Evolutionary conservation across 768 basidiomycete genomes (phyloP), one percentile per base, ranked within the genome.

Genomic region (Vishniacozyma victoriae): DNA sequence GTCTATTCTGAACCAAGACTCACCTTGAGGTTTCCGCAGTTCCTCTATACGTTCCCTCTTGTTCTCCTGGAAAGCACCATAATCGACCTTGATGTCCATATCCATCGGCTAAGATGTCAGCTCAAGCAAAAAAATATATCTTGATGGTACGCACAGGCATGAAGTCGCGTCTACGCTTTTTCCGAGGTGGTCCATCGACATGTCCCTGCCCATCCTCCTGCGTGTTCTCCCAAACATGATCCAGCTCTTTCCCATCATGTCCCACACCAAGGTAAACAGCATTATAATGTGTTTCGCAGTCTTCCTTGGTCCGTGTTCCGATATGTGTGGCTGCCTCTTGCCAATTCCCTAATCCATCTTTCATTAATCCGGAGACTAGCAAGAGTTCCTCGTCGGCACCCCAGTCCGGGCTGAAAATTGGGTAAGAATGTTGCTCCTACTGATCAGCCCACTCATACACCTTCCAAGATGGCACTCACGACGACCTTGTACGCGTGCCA

Each of bases 371-470:
- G 46, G 92, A 89, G 37, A 96, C 75, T 15, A 99, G 76, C 5
- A 93, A 75, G 2, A 97, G 77, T 69, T 99, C 93, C 88, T 99
- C 93, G 71, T 97, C 93, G 7, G 92, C 93, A 31, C 91, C 93
- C 95, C 93, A 97, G 69, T 93, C 89, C 47, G 85, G 82, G 6
- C 83, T 79, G 62, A 95, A 93, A 63, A 99, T 95, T 2, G 93
- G 95, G 72, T 92, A 88, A 6, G 93, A 90, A 69, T 95, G 89
- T 62, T 92, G 79, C 75, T 95, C 92, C 91, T 92, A 67, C 11
- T 43, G 15, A 48, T 33, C 29, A 33, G 29, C n/a, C 29, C 29
- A 33, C 9, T n/a, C 9, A 33, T n/a, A 33, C 9, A 33, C n/a
- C 9, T 33, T 9, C 29, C 9, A n/a, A 33, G 29, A 33, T n/a